phyloP scores from a whole-genome alignment of 345 rosid genomes.

The Firmiana major region DNA sequence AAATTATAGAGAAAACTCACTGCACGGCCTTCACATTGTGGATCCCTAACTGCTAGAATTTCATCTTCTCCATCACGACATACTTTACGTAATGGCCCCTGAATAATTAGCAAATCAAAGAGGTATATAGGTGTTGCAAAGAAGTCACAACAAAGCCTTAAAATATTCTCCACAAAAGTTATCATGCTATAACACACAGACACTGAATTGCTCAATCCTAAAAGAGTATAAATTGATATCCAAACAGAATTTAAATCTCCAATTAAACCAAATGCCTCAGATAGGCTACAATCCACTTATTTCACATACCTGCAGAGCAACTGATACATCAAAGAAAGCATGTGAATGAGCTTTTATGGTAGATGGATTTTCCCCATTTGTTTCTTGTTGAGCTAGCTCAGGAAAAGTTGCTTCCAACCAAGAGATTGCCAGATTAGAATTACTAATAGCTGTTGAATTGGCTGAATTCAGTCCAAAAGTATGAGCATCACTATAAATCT shows the following conservation, averaged over 20 bases:
- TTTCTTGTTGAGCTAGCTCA: conserved; percentile 54
- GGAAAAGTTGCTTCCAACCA: conserved; percentile 96
- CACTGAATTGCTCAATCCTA: neutral
- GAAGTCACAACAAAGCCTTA: neutral
- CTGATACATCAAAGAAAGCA: conserved; percentile 78
- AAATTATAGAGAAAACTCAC: conserved; percentile 71
- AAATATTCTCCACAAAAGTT: neutral
- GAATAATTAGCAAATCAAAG: conserved; percentile 9
- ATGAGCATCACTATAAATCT: conserved; percentile 80
- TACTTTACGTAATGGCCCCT: conserved; percentile 85
- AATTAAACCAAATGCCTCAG: neutral
- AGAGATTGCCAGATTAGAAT: conserved; percentile 77
- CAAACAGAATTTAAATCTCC: neutral
- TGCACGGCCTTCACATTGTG: conserved; percentile 83
- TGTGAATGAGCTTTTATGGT: conserved; percentile 64
- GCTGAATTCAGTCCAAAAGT: conserved; percentile 64
- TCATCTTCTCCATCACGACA: conserved; percentile 54
- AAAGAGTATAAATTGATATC: neutral
- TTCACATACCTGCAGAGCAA: conserved; percentile 78
- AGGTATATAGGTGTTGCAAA: neutral
- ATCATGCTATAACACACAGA: neutral
- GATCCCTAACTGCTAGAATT: conserved; percentile 44
- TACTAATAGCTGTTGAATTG: conserved; percentile 55
- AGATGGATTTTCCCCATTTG: conserved; percentile 40
- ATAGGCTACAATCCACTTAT: neutral